These are phyloP conservation scores for Citrus sp. DNA, from an alignment of 345 rosid species.

Conservation along the genomic window DNA sequence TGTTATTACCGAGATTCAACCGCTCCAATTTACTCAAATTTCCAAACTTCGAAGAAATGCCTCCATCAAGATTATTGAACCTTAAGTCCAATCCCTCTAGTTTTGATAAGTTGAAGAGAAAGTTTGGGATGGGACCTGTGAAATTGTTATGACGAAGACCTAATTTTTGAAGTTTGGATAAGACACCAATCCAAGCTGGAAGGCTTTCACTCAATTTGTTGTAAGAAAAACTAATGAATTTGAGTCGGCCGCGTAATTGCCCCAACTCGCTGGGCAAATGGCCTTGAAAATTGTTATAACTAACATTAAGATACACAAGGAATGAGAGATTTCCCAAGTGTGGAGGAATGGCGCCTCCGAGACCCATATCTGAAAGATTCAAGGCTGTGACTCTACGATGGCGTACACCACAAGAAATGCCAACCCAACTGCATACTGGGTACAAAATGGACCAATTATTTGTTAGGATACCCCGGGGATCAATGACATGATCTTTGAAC, in stretches of 20 bases:
- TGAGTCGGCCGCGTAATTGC: not conserved
- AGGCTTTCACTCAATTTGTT: not conserved
- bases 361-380: too few relatives aligned
- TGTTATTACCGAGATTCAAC: not conserved
- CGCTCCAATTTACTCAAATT: not conserved
- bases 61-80: not conserved
- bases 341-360: too few relatives aligned
- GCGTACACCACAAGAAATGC: too few relatives aligned
- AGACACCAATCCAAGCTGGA: not conserved
- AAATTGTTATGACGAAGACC: not conserved
- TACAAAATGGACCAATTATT: conserved; percentile 7
- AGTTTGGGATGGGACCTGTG: too few relatives aligned
- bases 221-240: not conserved
- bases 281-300: too few relatives aligned
- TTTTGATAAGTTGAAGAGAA: not conserved
- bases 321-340: too few relatives aligned
- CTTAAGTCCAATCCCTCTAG: not conserved
- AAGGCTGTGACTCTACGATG: too few relatives aligned
- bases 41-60: not conserved
- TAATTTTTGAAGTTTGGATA: not conserved
- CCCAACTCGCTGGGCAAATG: too few relatives aligned
- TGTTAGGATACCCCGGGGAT: not conserved
- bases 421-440: too few relatives aligned
- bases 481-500: conserved; percentile 1
- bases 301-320: too few relatives aligned